Conservation (phyloP, 768 basidiomycete genomes). For the Boletales sp. region DNA sequence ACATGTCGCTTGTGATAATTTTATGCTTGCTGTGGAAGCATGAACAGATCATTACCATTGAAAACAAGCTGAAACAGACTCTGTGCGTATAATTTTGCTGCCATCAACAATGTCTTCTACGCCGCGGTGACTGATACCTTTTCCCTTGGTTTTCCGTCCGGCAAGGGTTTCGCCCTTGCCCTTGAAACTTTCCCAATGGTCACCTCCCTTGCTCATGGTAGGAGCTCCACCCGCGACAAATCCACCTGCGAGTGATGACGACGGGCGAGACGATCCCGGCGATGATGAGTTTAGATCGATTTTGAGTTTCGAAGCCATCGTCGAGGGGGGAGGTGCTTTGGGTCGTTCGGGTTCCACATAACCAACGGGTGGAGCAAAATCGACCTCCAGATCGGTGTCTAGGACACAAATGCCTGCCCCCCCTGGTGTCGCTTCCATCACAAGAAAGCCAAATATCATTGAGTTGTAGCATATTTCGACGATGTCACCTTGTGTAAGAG, state of each 20-base stretch:
- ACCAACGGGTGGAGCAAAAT: conserved; percentile 89
- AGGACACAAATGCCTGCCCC: conserved; percentile 85
- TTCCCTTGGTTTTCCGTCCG: conserved; percentile 93
- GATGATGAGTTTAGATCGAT: conserved; percentile 88
- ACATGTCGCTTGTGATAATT: conserved; percentile 76
- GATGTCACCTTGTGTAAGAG: conserved; percentile 91
- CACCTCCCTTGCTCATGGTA: conserved; percentile 70
- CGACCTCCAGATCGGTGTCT: conserved; percentile 97
- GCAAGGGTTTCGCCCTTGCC: conserved; percentile 89
- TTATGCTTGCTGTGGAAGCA: conserved; percentile 60
- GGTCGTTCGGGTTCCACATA: conserved; percentile 93
- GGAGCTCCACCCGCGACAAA: conserved; percentile 50
- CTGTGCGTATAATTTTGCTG: conserved; percentile 88
- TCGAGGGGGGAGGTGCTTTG: conserved; percentile 73
- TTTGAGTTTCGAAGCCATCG: conserved; percentile 96
- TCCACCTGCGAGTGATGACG: conserved; percentile 67
- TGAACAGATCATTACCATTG: conserved; percentile 5
- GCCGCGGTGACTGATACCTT: conserved; percentile 82
- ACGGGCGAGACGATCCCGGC: conserved; percentile 81
- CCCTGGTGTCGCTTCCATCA: conserved; percentile 90
- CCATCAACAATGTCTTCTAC: conserved; percentile 73
- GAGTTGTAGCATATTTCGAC: conserved; percentile 98
- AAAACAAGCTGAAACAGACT: conserved; percentile 51
- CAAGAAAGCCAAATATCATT: conserved; percentile 90
- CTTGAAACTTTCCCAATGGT: conserved; percentile 94